A percentile compares a stretch with the other conserved stretches of the same genome.
These are phyloP conservation scores for Rauvolfia tetraphylla DNA, from an alignment of 257 asterid genomes.

Conservation along the genomic window DNA sequence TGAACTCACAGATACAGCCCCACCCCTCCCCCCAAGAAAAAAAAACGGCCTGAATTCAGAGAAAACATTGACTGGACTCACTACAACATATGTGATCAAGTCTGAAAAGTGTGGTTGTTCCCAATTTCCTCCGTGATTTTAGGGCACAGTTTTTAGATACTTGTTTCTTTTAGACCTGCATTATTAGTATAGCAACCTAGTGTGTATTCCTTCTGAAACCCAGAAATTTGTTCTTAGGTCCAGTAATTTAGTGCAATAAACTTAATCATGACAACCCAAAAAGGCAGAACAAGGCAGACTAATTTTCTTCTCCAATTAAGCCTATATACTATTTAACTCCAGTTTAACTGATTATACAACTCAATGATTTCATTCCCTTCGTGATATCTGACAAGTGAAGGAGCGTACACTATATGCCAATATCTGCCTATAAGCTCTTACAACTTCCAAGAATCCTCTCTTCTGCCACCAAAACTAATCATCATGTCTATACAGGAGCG, in stretches of 20 bases:
- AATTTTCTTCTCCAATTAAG: neutral
- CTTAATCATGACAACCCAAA: neutral
- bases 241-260: neutral
- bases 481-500: neutral
- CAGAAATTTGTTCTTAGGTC: neutral
- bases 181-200: neutral
- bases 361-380: neutral
- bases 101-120: neutral
- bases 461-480: neutral
- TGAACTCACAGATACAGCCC: neutral
- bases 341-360: neutral
- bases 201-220: neutral
- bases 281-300: neutral
- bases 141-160: neutral
- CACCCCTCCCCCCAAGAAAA: too few relatives aligned
- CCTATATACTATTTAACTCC: neutral
- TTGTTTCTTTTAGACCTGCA: neutral
- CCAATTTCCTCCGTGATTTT: neutral
- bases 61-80: too few relatives aligned
- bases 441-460: neutral
- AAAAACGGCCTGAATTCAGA: too few relatives aligned
- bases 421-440: neutral
- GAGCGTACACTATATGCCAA: neutral
- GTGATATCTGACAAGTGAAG: neutral
- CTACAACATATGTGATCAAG: neutral